A percentile compares a stretch with the other conserved stretches of the same genome.
These are phyloP conservation scores for Apiotrichum laibachii DNA, from an alignment of 1,284 basidiomycete genomes.

Conservation along the genomic window DNA sequence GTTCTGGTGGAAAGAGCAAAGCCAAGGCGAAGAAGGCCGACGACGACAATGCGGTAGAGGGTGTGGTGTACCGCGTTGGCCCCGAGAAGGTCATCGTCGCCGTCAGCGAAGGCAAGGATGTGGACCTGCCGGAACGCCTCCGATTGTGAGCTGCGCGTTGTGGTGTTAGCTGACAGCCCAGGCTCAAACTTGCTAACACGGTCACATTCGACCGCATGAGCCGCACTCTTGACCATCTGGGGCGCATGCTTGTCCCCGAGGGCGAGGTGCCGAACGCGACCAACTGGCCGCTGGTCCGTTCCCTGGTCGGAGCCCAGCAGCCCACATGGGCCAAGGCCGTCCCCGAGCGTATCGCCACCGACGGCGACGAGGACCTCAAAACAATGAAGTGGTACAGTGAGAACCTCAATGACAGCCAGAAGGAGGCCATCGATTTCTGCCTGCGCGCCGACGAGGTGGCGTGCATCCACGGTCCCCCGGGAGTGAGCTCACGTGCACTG, in stretches of 20 bases:
- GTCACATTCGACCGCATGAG: slow-evolving; percentile 91
- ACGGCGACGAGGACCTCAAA: slow-evolving; percentile 3
- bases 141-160: slow-evolving; percentile 54
- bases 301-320: slow-evolving; percentile 62
- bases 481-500: slow-evolving; percentile 52
- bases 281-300: slow-evolving; percentile 57
- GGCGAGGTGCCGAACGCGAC: not conserved
- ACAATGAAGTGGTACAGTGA: slow-evolving; percentile 70
- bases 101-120: slow-evolving; percentile 63
- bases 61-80: slow-evolving; percentile 74
- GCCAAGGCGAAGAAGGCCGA: slow-evolving; percentile 52
- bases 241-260: slow-evolving; percentile 51
- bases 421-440: slow-evolving; percentile 60
- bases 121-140: slow-evolving; percentile 78
- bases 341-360: slow-evolving; percentile 10
- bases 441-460: slow-evolving; percentile 63
- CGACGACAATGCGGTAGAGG: slow-evolving; percentile 56
- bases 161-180: not conserved
- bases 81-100: slow-evolving; percentile 74
- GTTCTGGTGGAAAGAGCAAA: slow-evolving; percentile 56
- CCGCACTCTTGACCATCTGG: slow-evolving; percentile 66
- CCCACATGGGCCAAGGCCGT: slow-evolving; percentile 30
- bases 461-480: slow-evolving; percentile 95
- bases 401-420: slow-evolving; percentile 77
- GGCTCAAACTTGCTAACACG: slow-evolving; percentile 34